Evolutionary conservation across 257 asterid genomes (phyloP).

Genomic region (Gentiana straminea): DNA sequence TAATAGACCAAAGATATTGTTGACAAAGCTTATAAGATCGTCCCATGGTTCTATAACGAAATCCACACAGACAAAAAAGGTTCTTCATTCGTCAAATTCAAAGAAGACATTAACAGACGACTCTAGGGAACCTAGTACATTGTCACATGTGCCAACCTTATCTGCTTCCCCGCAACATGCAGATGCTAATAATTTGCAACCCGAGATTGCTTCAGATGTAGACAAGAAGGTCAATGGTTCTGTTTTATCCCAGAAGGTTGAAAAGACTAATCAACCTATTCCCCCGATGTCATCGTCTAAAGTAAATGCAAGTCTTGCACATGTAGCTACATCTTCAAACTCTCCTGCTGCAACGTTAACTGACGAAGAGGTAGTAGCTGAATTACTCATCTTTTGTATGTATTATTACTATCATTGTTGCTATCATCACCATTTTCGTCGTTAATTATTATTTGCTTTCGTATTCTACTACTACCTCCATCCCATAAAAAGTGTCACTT

Average conservation of each 20-base stretch:
- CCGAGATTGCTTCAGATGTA: constrained; percentile 33
- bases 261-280: constrained; percentile 44
- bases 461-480: no score
- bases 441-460: no score
- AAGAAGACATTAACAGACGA: constrained; percentile 41
- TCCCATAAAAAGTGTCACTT: no score
- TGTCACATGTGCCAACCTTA: constrained; percentile 22
- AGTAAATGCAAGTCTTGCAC: constrained; percentile 39
- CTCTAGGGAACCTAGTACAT: constrained; percentile 34
- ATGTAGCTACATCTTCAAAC: constrained; percentile 48
- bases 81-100: constrained; percentile 39
- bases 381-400: background rate
- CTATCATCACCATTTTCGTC: no score
- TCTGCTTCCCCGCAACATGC: constrained; percentile 31
- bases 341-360: constrained; percentile 54
- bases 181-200: constrained; percentile 31
- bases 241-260: constrained; percentile 42
- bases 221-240: constrained; percentile 41
- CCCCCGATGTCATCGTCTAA: constrained; percentile 46
- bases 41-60: constrained; percentile 27
- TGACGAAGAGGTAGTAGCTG: constrained; percentile 78
- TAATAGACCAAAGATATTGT: constrained; percentile 38
- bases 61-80: constrained; percentile 36
- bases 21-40: constrained; percentile 50
- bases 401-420: no score